phyloP scores from a whole-genome alignment of 2,329 filamentous ascomycete species.

The Didymosphaeria variabile region DNA sequence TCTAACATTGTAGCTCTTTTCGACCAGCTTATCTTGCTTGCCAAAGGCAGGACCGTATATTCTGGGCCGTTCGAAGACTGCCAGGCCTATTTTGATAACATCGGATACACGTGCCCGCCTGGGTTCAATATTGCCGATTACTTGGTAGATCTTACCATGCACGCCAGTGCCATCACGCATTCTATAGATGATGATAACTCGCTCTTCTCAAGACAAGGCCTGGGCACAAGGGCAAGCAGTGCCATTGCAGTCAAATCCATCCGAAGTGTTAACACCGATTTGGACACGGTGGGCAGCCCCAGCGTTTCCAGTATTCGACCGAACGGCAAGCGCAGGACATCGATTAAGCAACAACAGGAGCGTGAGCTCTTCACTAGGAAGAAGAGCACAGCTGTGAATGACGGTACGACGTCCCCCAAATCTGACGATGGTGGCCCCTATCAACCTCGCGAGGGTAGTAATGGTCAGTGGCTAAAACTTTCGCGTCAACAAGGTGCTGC shows the following conservation, averaged over 20 bases:
- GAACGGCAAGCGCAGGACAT: conserved; percentile 76
- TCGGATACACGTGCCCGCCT: conserved; percentile 91
- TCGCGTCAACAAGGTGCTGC: conserved; percentile 63
- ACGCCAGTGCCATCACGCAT: conserved; percentile 72
- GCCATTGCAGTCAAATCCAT: conserved; percentile 90
- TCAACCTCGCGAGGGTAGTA: conserved; percentile 60
- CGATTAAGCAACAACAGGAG: conserved; percentile 86
- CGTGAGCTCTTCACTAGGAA: conserved; percentile 88
- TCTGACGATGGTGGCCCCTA: conserved; percentile 68
- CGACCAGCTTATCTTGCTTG: conserved; percentile 89
- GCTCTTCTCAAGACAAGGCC: conserved; percentile 68
- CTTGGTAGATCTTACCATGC: conserved; percentile 96
- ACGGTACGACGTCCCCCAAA: conserved; percentile 64
- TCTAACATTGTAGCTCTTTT: conserved; percentile 99
- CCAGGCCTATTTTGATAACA: conserved; percentile 89
- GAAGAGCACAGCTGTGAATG: conserved; percentile 65
- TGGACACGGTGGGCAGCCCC: conserved; percentile 64
- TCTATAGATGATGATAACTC: conserved; percentile 65
- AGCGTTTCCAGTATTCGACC: conserved; percentile 71
- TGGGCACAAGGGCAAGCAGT: conserved; percentile 82
- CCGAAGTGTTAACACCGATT: conserved; percentile 79
- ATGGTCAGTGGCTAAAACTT: conserved; percentile 67
- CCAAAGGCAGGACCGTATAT: conserved; percentile 89
- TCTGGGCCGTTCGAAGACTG: conserved; percentile 90
- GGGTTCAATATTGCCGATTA: conserved; percentile 99